Evolutionary conservation across 208 protist species (phyloP), one percentile per base, ranked within the genome.

Genomic region (Trypanosomatidae sp.): DNA sequence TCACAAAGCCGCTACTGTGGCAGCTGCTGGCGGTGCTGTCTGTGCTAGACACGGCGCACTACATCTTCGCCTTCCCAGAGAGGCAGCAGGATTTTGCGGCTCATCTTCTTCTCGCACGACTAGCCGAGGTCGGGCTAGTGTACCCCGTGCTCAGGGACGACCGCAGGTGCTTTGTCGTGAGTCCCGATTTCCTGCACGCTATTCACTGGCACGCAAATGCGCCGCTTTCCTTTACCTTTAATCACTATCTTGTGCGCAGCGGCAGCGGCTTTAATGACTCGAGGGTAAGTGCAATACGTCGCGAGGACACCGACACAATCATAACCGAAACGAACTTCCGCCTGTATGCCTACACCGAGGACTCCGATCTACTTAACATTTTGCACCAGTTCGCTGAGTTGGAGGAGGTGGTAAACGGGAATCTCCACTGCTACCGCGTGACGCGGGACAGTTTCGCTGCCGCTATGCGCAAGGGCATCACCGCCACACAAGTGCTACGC

Each of bases 321-420:
- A 91, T 97, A 60, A 96, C 93, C 25, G 91, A 97, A 70, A 95
- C 93, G 22, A 97, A 97, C 75, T 97, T 96, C 74, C 83, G 93
- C 3, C 85, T 97, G 22, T 97, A 95, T 80, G 93, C 89, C 41
- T 97, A 97, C 83, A 94, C 90, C 3, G 65, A 68, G 49, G 92
- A 92, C 71, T 55, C 71, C 30, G 89, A 94, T 30, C 75, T 97
- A 69, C 80, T 97, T 46, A 80, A 80, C 71, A 91, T 97, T 52
- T 47, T 97, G 22, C 83, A 93, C 62, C 86, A 94, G 71, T 97
- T 97, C 67, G 90, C 90, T 3, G 78, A 81, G 46, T 81, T 86
- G 30, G 89, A 96, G 73, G 81, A 91, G 74, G 72, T 85, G 12
- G 83, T 95, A 19, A 83, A 82, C 30, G 71, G 64, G n/a, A 83